phyloP scores from a whole-genome alignment of 1,284 basidiomycete genomes.

The Heimioporus punctisporus region DNA sequence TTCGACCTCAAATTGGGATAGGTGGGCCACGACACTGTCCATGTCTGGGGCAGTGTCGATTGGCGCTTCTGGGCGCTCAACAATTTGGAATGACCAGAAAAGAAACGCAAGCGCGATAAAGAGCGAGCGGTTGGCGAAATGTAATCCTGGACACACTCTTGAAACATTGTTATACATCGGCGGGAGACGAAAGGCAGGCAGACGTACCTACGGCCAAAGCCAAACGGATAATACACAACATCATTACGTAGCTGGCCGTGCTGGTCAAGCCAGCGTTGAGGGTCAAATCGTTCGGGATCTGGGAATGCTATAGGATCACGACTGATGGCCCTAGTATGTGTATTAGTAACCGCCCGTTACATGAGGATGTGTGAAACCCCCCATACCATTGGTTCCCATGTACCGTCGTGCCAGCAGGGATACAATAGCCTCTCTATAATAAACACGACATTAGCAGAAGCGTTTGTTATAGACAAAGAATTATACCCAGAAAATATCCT shows the following conservation, averaged over 20 bases:
- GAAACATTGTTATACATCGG: constrained; percentile 13
- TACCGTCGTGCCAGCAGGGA: constrained; percentile 59
- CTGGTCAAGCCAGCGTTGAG: constrained; percentile 55
- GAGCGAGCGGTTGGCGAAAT: constrained; percentile 26
- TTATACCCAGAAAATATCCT: constrained; percentile 58
- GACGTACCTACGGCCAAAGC: constrained; percentile 56
- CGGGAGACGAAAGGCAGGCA: background rate
- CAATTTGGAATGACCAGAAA: constrained; percentile 26
- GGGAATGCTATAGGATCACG: constrained; percentile 59
- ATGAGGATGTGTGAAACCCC: background rate
- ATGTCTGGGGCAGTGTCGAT: constrained; percentile 15
- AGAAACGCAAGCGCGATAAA: constrained; percentile 18
- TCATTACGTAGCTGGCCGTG: constrained; percentile 53
- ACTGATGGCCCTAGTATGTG: constrained; percentile 44
- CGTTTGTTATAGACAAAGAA: background rate
- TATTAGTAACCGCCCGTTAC: background rate
- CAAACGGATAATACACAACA: constrained; percentile 53
- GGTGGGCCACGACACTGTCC: constrained; percentile 10
- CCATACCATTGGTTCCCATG: constrained; percentile 60
- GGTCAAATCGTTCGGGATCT: constrained; percentile 59
- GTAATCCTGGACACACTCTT: constrained; percentile 25
- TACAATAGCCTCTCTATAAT: constrained; percentile 49
- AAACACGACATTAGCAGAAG: background rate
- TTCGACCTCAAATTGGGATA: constrained; percentile 12
- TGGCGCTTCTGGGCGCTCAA: constrained; percentile 12